Conservation (phyloP, 1,284 basidiomycete species). For the Boletus calvinii region DNA sequence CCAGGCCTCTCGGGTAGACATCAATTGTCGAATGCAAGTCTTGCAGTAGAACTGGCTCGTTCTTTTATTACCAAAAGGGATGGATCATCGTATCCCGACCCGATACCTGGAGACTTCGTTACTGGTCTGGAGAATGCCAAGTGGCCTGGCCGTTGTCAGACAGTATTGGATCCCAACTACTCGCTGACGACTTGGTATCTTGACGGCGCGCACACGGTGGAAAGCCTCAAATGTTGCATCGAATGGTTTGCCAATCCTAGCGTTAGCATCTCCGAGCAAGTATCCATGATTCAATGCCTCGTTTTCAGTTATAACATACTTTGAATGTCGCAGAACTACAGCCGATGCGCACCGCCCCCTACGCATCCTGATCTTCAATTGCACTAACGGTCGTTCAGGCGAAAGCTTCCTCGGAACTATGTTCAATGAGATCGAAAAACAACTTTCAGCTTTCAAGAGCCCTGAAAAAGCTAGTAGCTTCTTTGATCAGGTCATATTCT, state of each 20-base stretch:
- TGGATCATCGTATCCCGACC: conserved; percentile 21
- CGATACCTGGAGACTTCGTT: conserved; percentile 55
- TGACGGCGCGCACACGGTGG: conserved; percentile 94
- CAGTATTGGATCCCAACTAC: conserved; percentile 59
- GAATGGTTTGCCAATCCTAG: conserved; percentile 78
- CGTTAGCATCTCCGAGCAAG: conserved; percentile 42
- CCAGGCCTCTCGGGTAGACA: conserved; percentile 86
- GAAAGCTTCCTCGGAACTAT: conserved; percentile 68
- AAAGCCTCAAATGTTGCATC: conserved; percentile 85
- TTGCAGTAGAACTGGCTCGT: conserved; percentile 79
- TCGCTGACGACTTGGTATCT: conserved; percentile 76
- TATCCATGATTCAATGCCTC: conserved; percentile 7
- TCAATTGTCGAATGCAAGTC: conserved; percentile 86
- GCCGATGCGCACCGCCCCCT: conserved; percentile 24
- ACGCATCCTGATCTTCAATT: conserved; percentile 91
- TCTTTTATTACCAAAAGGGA: conserved; percentile 52
- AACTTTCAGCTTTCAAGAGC: conserved; percentile 43
- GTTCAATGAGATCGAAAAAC: conserved; percentile 45
- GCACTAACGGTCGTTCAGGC: conserved; percentile 88
- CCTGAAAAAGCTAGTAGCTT: conserved; percentile 44
- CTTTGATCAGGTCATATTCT: conserved; percentile 90
- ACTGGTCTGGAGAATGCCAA: conserved; percentile 67
- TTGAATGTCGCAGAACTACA: conserved; percentile 1
- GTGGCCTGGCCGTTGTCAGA: conserved; percentile 99
- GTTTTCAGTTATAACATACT: conserved; percentile 6